Percentiles rank a stretch among this genome's conserved stretches.
Conservation (phyloP, 768 basidiomycete species). For the Xerocomus brunneocitrinus region DNA sequence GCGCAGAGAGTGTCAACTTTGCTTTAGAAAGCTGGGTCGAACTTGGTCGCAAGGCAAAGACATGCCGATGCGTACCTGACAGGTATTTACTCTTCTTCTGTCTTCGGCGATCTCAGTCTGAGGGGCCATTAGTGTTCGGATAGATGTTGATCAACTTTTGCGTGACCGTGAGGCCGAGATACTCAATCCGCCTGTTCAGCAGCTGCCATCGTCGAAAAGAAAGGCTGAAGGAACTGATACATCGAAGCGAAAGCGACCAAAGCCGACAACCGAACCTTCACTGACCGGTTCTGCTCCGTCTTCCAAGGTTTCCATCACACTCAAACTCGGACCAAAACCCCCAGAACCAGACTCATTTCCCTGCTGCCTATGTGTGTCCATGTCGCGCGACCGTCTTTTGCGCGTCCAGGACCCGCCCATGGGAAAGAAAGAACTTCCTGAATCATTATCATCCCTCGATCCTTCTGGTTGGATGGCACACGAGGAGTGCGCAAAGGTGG, state of each 20-base stretch:
- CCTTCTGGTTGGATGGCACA: conserved; percentile 67
- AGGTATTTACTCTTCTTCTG: conserved; percentile 43
- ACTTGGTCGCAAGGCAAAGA: conserved; percentile 74
- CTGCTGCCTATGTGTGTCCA: conserved; percentile 65
- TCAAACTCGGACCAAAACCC: conserved; percentile 65
- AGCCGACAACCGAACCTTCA: conserved; percentile 6
- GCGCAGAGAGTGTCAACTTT: conserved; percentile 96
- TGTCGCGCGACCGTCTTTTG: conserved; percentile 49
- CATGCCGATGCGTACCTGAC: conserved; percentile 66
- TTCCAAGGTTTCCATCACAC: conserved; percentile 49
- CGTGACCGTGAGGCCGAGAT: conserved; percentile 55
- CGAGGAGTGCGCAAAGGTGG: conserved; percentile 68
- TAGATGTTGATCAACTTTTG: conserved; percentile 87
- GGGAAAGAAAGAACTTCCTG: conserved; percentile 48
- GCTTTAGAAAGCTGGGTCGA: conserved; percentile 94
- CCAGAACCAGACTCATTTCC: conserved; percentile 53
- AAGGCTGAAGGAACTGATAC: conserved; percentile 34
- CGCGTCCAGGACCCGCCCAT: conserved; percentile 65
- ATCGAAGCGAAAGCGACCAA: conserved; percentile 26
- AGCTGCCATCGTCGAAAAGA: conserved; percentile 32
- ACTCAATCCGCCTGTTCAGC: conserved; percentile 4
- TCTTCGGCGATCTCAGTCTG: conserved; percentile 4
- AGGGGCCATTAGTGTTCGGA: conserved; percentile 63
- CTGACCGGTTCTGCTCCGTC: conserved; percentile 9
- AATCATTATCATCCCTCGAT: conserved; percentile 25